Evolutionary conservation across 306 rosid genomes (phyloP).

Genomic region (Prunus campanulata): DNA sequence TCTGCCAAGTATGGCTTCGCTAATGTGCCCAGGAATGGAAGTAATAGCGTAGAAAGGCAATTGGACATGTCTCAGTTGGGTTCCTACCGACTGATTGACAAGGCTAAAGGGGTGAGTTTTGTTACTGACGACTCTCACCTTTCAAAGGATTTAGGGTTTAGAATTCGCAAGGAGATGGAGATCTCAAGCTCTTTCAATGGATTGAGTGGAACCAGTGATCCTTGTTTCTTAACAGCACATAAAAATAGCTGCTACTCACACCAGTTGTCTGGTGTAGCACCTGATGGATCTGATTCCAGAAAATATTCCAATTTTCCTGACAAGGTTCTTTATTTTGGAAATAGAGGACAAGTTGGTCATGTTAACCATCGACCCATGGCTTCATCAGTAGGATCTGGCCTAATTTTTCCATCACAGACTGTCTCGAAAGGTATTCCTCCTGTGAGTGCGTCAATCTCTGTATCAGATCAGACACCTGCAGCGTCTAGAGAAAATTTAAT

Average conservation of each 20-base stretch:
- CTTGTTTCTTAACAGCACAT: slow-evolving; percentile 20
- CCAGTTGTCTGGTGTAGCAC: slow-evolving; percentile 25
- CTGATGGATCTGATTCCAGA: slow-evolving; percentile 21
- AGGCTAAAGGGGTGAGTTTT: slow-evolving; percentile 32
- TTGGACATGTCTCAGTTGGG: slow-evolving; percentile 19
- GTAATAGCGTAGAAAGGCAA: slow-evolving; percentile 37
- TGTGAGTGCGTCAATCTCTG: slow-evolving; percentile 33
- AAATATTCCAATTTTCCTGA: slow-evolving; percentile 17
- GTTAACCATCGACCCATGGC: slow-evolving; percentile 19
- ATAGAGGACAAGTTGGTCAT: slow-evolving; percentile 26
- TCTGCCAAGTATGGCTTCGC: slow-evolving; percentile 28
- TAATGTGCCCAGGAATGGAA: slow-evolving; percentile 21
- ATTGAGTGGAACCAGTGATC: slow-evolving; percentile 25
- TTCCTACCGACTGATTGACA: slow-evolving; percentile 29
- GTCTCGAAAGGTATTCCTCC: slow-evolving; percentile 43
- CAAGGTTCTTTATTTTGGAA: slow-evolving; percentile 33
- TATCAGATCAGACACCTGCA: slow-evolving; percentile 29
- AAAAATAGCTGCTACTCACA: slow-evolving; percentile 28
- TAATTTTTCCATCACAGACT: slow-evolving; percentile 25
- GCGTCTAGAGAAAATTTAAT: slow-evolving; percentile 24
- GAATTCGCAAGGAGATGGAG: slow-evolving; percentile 27
- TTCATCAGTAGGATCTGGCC: slow-evolving; percentile 24
- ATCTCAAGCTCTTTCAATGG: slow-evolving; percentile 23
- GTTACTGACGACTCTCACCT: slow-evolving; percentile 21
- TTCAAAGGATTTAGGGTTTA: slow-evolving; percentile 31